Conservation (phyloP, 2,329 filamentous ascomycete species). For the Passalora sequoiae region DNA sequence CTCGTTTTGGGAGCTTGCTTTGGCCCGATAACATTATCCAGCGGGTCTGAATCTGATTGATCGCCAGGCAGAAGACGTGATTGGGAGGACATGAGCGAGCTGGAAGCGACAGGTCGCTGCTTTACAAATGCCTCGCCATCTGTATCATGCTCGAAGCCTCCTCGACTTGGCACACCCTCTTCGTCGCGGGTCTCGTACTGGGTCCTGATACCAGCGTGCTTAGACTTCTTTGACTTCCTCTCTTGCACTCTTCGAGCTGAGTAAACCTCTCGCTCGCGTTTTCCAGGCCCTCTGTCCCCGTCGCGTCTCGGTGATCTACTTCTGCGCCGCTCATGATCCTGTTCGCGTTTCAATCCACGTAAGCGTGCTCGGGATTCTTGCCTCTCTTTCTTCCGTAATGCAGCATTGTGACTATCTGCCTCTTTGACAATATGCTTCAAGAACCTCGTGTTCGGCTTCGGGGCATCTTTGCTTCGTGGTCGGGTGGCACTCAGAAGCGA, state of each 20-base stretch:
- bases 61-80: too few relatives aligned
- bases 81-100: too few relatives aligned
- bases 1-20: conserved; percentile 48
- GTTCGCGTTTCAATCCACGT: conserved; percentile 45
- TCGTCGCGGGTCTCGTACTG: too few relatives aligned
- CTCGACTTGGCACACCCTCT: too few relatives aligned
- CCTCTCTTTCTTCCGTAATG: conserved; percentile 75
- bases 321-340: neutral
- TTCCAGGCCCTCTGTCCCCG: neutral
- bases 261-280: conserved; percentile 4
- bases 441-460: conserved; percentile 89
- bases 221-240: neutral
- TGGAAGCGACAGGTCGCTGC: too few relatives aligned
- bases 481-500: conserved; percentile 10
- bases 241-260: neutral
- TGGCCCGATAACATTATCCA: conserved; percentile 70
- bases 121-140: too few relatives aligned
- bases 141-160: too few relatives aligned
- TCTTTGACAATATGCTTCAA: conserved; percentile 82
- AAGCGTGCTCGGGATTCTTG: conserved; percentile 71
- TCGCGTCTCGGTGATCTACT: conserved; percentile 4
- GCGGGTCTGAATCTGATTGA: conserved; percentile 60
- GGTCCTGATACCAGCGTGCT: too few relatives aligned
- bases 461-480: conserved; percentile 40
- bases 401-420: conserved; percentile 83